phyloP scores from a whole-genome alignment of 2,329 filamentous ascomycete species.

The Camptophora hylomeconis region DNA sequence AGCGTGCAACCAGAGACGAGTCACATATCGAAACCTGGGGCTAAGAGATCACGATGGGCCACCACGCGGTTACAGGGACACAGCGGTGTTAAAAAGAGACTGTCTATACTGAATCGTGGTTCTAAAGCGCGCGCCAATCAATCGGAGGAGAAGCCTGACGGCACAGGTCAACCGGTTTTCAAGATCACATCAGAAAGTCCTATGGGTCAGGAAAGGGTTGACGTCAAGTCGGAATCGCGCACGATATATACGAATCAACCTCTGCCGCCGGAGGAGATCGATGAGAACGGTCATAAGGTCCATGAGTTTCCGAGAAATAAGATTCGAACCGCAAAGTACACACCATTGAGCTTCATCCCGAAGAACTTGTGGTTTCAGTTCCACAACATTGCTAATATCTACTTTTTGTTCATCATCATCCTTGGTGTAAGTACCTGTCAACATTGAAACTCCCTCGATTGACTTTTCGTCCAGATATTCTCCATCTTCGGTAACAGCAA shows the following conservation, averaged over 20 bases:
- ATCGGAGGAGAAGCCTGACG: constrained; percentile 37
- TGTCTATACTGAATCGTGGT: constrained; percentile 66
- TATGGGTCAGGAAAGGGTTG: constrained; percentile 13
- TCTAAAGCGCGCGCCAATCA: constrained; percentile 47
- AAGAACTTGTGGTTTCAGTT: constrained; percentile 98
- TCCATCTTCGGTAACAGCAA: constrained; percentile 88
- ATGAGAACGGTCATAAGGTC: constrained; percentile 65
- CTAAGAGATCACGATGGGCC: constrained; percentile 84
- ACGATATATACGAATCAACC: constrained; percentile 77
- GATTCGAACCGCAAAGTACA: constrained; percentile 96
- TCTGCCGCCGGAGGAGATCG: constrained; percentile 59
- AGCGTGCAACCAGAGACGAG: constrained; percentile 24
- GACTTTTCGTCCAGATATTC: constrained; percentile 55
- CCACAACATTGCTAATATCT: constrained; percentile 96
- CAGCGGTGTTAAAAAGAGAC: constrained; percentile 64
- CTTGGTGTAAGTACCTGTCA: constrained; percentile 57
- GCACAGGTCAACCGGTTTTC: constrained; percentile 23
- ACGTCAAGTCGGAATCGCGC: constrained; percentile 32
- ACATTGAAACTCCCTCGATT: constrained; percentile 1
- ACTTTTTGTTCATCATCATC: constrained; percentile 94
- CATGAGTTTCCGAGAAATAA: constrained; percentile 77
- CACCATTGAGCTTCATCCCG: constrained; percentile 81
- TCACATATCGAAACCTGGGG: constrained; percentile 46
- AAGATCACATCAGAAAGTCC: constrained; percentile 12
- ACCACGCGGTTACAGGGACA: constrained; percentile 74